Percentiles rank a stretch among this genome's conserved stretches.
phyloP scores from a whole-genome alignment of 768 basidiomycete species.

The Leccinum broughii region DNA sequence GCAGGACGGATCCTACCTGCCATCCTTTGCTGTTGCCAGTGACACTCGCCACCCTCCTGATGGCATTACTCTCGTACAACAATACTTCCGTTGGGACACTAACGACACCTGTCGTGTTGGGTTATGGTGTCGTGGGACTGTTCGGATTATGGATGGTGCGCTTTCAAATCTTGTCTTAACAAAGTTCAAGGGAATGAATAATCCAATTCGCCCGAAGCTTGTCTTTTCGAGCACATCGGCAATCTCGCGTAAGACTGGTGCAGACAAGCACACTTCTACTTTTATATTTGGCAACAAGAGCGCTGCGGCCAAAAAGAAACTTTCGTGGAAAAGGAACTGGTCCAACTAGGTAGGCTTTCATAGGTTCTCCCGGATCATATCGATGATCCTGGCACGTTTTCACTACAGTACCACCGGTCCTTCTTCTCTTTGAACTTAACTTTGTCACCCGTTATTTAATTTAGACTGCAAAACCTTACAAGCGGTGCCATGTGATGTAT shows the following conservation, averaged over 20 bases:
- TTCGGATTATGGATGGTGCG: constrained; percentile 76
- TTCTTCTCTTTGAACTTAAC: constrained; percentile 28
- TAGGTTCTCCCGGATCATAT: constrained; percentile 17
- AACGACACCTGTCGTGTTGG: constrained; percentile 49
- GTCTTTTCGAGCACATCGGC: constrained; percentile 57
- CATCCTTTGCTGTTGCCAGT: constrained; percentile 70
- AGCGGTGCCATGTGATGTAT: constrained; percentile 20
- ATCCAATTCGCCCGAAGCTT: constrained; percentile 41
- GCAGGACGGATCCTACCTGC: constrained; percentile 24
- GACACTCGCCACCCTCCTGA: constrained; percentile 50
- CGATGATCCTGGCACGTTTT: constrained; percentile 12
- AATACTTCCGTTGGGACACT: constrained; percentile 57
- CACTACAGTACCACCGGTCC: constrained; percentile 8
- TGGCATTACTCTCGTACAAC: constrained; percentile 69
- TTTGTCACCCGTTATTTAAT: constrained; percentile 26
- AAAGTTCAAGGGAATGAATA: constrained; percentile 18
- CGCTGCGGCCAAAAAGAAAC: constrained; percentile 60
- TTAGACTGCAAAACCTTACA: constrained; percentile 13
- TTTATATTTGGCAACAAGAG: constrained; percentile 78
- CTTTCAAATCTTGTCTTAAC: constrained; percentile 20
- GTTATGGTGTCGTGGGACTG: constrained; percentile 52
- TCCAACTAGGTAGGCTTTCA: constrained; percentile 19
- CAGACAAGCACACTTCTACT: constrained; percentile 77
- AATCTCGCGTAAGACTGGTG: constrained; percentile 72
- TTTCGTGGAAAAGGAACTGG: constrained; percentile 47